Evolutionary conservation across 805 yeast genomes (phyloP).

Genomic region (Monosporozyma servazzii): DNA sequence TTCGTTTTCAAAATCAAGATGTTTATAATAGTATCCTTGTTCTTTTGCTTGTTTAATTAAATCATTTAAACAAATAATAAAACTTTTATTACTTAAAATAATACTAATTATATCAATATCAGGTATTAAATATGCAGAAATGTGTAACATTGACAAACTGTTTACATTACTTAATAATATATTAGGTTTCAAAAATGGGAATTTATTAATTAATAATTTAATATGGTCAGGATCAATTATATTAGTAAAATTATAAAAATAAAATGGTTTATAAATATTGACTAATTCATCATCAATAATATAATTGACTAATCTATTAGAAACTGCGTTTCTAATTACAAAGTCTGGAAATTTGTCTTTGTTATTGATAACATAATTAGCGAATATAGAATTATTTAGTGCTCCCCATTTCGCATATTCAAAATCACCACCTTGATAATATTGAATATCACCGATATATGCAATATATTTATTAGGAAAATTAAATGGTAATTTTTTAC

Average conservation of each 20-base stretch:
- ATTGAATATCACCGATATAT: constrained; percentile 4
- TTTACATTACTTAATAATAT: background rate
- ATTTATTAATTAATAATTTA: background rate
- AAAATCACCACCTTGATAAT: background rate
- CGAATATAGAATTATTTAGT: background rate
- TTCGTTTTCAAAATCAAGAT: background rate
- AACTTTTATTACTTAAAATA: background rate
- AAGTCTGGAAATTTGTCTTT: background rate
- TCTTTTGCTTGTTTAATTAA: background rate
- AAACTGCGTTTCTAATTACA: constrained; percentile 5
- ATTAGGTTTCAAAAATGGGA: background rate
- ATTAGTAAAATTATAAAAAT: background rate
- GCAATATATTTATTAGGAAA: constrained; percentile 1
- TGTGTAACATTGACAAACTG: no score
- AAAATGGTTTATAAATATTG: constrained; percentile 5
- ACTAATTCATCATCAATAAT: background rate
- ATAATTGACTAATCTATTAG: constrained; percentile 9
- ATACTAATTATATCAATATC: background rate
- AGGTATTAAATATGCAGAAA: no score
- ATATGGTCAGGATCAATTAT: background rate
- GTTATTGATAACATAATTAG: constrained; percentile 1
- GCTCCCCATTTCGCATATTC: constrained; percentile 3
- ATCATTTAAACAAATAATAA: background rate
- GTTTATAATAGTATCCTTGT: background rate
- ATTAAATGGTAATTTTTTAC: background rate